Evolutionary conservation across 2,329 filamentous ascomycete species (phyloP).

Genomic region (Neopestalotiopsis clavispora): DNA sequence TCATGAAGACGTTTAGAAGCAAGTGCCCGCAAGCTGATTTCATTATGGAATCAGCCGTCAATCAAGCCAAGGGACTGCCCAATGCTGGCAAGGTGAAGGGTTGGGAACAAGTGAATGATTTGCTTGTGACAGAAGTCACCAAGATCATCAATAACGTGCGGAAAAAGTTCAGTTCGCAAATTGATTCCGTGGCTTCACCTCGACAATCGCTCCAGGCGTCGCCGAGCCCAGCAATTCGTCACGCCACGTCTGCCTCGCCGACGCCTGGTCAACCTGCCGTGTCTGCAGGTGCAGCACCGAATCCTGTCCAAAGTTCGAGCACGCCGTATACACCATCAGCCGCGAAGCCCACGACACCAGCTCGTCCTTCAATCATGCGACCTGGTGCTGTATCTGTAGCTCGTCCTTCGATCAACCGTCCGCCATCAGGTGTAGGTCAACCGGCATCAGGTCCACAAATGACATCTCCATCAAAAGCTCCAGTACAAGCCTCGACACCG

Average conservation of each 20-base stretch:
- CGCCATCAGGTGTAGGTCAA: background rate
- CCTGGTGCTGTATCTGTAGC: slow-evolving; percentile 20
- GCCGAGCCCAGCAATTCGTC: slow-evolving; percentile 16
- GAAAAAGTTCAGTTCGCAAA: slow-evolving; percentile 27
- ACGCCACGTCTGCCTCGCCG: slow-evolving; percentile 30
- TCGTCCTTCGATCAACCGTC: slow-evolving; percentile 16
- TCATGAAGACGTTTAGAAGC: slow-evolving; percentile 33
- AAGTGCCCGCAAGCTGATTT: slow-evolving; percentile 36
- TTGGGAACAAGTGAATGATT: slow-evolving; percentile 36
- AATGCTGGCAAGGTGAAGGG: slow-evolving; percentile 30
- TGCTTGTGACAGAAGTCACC: slow-evolving; percentile 36
- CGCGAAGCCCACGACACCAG: slow-evolving; percentile 16
- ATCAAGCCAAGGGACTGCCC: slow-evolving; percentile 35
- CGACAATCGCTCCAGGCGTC: slow-evolving; percentile 22
- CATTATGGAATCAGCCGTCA: slow-evolving; percentile 38
- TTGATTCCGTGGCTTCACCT: slow-evolving; percentile 20
- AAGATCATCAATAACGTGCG: slow-evolving; percentile 36
- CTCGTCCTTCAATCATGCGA: slow-evolving; percentile 20
- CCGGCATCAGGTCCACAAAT: background rate
- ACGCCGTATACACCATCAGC: slow-evolving; percentile 4
- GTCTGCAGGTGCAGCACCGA: slow-evolving; percentile 12
- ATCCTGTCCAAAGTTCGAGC: slow-evolving; percentile 8
- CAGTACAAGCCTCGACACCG: background rate
- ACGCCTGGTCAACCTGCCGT: slow-evolving; percentile 26
- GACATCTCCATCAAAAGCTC: background rate